Evolutionary conservation across 2,329 filamentous ascomycete genomes (phyloP).

Genomic region (Canariomyces notabilis): DNA sequence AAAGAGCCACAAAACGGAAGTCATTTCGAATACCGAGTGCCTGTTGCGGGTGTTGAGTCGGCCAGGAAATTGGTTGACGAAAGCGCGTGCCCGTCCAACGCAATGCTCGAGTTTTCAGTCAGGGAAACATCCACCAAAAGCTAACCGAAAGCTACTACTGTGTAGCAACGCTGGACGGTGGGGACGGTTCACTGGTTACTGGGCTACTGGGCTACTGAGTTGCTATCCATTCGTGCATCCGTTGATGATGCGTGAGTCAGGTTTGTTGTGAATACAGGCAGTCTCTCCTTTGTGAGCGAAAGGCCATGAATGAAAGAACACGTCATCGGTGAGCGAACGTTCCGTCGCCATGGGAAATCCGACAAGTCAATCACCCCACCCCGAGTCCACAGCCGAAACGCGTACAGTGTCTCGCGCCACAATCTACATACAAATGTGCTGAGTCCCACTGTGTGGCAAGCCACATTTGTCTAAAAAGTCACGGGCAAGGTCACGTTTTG

Average conservation of each 20-base stretch:
- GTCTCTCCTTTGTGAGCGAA: background rate
- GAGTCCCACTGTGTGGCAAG: constrained; percentile 4
- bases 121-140: constrained; percentile 18
- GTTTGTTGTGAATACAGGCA: too few relatives aligned
- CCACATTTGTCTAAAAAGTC: constrained; percentile 6
- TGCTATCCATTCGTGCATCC: too few relatives aligned
- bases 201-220: too few relatives aligned
- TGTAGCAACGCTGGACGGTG: too few relatives aligned
- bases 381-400: constrained; percentile 7
- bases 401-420: constrained; percentile 14
- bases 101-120: constrained; percentile 41
- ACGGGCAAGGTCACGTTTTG: constrained; percentile 22
- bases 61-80: constrained; percentile 43
- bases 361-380: too few relatives aligned
- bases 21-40: constrained; percentile 53
- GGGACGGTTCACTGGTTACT: too few relatives aligned
- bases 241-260: too few relatives aligned
- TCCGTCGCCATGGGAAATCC: background rate
- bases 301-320: background rate
- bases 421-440: background rate
- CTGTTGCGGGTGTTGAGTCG: constrained; percentile 53
- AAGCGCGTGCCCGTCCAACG: constrained; percentile 50
- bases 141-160: too few relatives aligned
- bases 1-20: constrained; percentile 28
- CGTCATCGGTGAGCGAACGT: constrained; percentile 7